phyloP scores from a whole-genome alignment of 495 filamentous ascomycete genomes.

The Xylaria bambusicola region DNA sequence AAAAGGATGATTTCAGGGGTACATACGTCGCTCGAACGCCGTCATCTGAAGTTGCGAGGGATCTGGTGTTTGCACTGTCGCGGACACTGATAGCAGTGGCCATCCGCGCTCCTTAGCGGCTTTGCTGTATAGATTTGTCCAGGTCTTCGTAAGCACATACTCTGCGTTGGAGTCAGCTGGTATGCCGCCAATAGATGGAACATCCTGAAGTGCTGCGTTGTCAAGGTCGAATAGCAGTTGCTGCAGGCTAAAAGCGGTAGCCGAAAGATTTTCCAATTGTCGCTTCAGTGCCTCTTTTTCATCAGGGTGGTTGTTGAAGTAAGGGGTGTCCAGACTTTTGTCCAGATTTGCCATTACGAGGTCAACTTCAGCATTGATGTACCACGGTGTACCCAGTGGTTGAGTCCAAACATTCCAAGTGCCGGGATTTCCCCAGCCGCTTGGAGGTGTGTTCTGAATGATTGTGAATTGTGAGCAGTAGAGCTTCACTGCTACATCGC shows the following conservation, averaged over 20 bases:
- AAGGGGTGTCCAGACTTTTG: background rate
- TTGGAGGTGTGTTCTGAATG: conserved; percentile 3
- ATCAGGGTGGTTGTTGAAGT: conserved; percentile 8
- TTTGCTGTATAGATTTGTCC: conserved; percentile 3
- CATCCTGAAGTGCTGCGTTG: conserved; percentile 1
- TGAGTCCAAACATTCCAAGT: conserved; percentile 5
- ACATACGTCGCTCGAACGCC: conserved; percentile 3
- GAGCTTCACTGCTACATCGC: background rate
- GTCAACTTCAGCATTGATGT: background rate
- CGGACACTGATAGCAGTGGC: background rate
- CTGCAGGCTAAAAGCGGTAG: conserved; percentile 4
- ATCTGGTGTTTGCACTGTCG: conserved; percentile 6
- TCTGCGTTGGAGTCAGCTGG: conserved; percentile 2
- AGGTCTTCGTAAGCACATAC: background rate
- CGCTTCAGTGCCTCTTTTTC: conserved; percentile 1
- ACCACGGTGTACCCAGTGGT: background rate
- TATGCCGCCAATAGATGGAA: background rate
- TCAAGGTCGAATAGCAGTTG: conserved; percentile 7
- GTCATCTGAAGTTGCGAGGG: conserved; percentile 11
- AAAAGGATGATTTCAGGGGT: too few relatives aligned
- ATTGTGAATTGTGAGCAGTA: conserved; percentile 6
- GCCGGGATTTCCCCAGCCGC: conserved; percentile 1
- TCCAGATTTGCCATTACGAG: conserved; percentile 1
- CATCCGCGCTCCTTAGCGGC: conserved; percentile 4
- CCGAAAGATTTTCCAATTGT: conserved; percentile 3